Evolutionary conservation across 306 rosid species (phyloP).

Genomic region (Echinosophora koreensis): DNA sequence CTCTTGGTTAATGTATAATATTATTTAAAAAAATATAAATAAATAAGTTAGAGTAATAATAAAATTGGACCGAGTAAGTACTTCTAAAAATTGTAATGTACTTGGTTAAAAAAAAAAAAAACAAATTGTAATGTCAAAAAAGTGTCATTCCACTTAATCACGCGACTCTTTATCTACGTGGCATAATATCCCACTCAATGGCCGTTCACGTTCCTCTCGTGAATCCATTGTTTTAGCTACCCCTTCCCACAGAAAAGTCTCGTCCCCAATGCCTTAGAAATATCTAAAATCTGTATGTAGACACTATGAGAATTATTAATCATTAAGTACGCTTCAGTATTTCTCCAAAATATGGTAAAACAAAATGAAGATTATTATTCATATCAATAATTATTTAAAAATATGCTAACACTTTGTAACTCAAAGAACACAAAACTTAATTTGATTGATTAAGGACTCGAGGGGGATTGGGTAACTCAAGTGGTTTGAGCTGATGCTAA

Average conservation of each 20-base stretch:
- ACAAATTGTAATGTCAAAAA: no score
- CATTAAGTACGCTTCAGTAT: background rate
- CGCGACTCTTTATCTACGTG: conserved; percentile 44
- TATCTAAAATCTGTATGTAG: background rate
- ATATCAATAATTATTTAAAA: background rate
- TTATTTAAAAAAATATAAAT: no score
- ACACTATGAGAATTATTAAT: background rate
- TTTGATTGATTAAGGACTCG: no score
- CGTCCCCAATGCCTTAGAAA: background rate
- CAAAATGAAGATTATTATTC: background rate
- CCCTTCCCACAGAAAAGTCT: conserved; percentile 21
- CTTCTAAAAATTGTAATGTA: background rate
- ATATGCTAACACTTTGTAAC: background rate
- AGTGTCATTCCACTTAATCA: background rate
- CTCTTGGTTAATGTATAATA: no score
- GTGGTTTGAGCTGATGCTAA: no score
- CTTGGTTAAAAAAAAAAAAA: no score
- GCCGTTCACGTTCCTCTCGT: conserved; percentile 53
- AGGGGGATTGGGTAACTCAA: no score
- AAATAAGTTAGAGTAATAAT: no score
- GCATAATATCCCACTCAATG: conserved; percentile 29
- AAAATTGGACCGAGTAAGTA: no score
- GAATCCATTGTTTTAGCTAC: conserved; percentile 29
- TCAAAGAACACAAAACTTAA: no score
- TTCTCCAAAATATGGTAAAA: background rate